A percentile compares a stretch with the other conserved stretches of the same genome.
Evolutionary conservation across 192 early-diverging fungal genomes (phyloP).

Genomic region (Glomus cerebriforme): DNA sequence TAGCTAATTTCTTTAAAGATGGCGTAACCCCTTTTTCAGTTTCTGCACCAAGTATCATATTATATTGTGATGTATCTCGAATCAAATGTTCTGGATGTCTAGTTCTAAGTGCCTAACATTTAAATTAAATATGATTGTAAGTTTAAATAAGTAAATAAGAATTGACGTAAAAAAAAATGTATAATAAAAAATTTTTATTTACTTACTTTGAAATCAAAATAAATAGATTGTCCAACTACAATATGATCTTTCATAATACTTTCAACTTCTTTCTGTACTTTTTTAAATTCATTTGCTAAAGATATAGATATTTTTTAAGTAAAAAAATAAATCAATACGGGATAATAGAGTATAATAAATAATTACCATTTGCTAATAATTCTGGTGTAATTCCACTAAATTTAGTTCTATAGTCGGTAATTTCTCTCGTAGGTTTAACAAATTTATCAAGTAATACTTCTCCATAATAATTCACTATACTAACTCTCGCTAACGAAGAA

Average conservation of each 20-base stretch:
- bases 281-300: constrained; percentile 52
- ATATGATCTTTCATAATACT: constrained; percentile 67
- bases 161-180: no score
- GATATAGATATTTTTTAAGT: neutral
- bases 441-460: constrained; percentile 65
- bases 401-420: constrained; percentile 78
- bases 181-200: neutral
- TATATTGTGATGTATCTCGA: constrained; percentile 59
- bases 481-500: constrained; percentile 71
- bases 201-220: constrained; percentile 64
- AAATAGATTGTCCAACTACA: constrained; percentile 73
- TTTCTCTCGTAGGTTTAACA: constrained; percentile 62
- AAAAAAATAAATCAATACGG: neutral
- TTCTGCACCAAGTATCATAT: constrained; percentile 47
- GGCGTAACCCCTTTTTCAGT: constrained; percentile 38
- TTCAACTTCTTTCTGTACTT: constrained; percentile 66
- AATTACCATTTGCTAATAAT: neutral
- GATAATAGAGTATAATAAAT: neutral
- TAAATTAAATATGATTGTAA: neutral
- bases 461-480: constrained; percentile 78
- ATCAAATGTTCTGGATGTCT: constrained; percentile 61
- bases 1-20: constrained; percentile 64
- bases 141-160: no score
- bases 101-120: constrained; percentile 53
- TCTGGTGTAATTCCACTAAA: constrained; percentile 63